A percentile compares a stretch with the other conserved stretches of the same genome.
These are phyloP conservation scores for Fraxinus greggii DNA, from an alignment of 305 asterid genomes.

Conservation along the genomic window DNA sequence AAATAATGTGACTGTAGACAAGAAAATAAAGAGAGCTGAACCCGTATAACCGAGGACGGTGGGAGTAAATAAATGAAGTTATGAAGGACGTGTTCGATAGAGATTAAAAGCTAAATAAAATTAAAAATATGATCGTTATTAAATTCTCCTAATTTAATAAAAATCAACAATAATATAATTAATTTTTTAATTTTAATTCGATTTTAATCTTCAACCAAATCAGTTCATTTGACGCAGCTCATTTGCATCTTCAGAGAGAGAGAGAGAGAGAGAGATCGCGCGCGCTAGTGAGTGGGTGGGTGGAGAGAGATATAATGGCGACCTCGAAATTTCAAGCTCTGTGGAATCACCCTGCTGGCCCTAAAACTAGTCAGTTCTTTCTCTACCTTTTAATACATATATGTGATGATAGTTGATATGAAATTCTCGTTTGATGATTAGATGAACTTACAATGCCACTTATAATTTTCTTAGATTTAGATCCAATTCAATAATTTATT, in stretches of 20 bases:
- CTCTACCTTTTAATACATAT: not conserved
- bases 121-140: too few species aligned
- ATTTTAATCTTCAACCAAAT: too few species aligned
- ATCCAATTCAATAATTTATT: constrained; percentile 10
- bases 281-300: not conserved
- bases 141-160: too few species aligned
- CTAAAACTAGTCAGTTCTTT: constrained; percentile 66
- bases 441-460: not conserved
- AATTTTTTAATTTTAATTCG: too few species aligned
- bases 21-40: too few species aligned
- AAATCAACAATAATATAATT: too few species aligned
- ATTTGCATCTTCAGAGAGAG: not conserved
- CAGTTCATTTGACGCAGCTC: not conserved
- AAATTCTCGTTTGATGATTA: not conserved
- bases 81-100: too few species aligned
- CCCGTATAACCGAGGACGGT: not conserved
- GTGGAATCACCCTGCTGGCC: constrained; percentile 91
- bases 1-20: too few species aligned
- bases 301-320: constrained; percentile 47
- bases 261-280: not conserved
- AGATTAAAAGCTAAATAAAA: too few species aligned
- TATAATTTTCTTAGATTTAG: not conserved
- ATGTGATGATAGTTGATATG: not conserved
- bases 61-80: not conserved
- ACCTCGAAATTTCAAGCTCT: constrained; percentile 65